A percentile compares a stretch with the other conserved stretches of the same genome.
These are phyloP conservation scores for Xanthoceras sorbifolium DNA, from an alignment of 345 rosid species.

Conservation along the genomic window DNA sequence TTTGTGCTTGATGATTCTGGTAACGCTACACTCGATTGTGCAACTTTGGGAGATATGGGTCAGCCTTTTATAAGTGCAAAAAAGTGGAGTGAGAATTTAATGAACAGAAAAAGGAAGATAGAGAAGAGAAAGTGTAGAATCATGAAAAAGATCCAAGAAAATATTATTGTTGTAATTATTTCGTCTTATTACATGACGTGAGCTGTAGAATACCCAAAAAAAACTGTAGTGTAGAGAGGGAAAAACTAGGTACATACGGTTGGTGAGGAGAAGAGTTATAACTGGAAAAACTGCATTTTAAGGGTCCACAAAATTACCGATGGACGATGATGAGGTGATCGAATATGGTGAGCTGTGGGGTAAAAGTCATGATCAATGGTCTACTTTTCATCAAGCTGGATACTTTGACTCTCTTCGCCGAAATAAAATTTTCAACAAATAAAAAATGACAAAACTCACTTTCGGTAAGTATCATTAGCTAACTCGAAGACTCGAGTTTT, in stretches of 20 bases:
- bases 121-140: neutral
- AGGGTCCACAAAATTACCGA: neutral
- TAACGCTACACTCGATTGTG: neutral
- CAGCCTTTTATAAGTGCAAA: conserved; percentile 23
- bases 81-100: neutral
- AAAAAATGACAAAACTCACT: conserved; percentile 11
- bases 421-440: conserved; percentile 8
- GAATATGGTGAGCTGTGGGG: neutral
- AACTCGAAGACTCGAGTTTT: too few species aligned
- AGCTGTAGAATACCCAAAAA: too few species aligned
- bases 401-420: conserved; percentile 27
- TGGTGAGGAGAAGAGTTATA: conserved; percentile 8
- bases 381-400: conserved; percentile 10
- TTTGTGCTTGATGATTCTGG: neutral
- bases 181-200: neutral
- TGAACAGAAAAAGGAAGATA: neutral
- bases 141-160: neutral
- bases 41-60: neutral
- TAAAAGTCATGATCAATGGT: conserved; percentile 10
- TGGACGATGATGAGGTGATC: neutral
- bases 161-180: neutral
- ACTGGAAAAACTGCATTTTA: conserved; percentile 17
- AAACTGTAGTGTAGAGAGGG: too few species aligned
- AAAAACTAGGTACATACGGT: neutral
- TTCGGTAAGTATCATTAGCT: conserved; percentile 6